Conservation (phyloP, 345 rosid genomes). For the Microcos paniculata region DNA sequence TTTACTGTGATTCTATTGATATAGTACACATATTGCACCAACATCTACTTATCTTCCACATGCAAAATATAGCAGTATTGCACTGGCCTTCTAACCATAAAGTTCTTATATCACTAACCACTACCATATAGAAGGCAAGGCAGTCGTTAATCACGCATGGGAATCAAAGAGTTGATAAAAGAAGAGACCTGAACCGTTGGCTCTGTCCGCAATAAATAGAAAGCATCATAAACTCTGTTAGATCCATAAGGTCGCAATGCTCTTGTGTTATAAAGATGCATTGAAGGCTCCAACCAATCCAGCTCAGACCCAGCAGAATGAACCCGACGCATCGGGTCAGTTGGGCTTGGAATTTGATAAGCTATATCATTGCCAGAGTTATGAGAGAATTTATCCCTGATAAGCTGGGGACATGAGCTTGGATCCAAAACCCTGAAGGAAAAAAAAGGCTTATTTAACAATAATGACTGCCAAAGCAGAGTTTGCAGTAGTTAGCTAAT, state of each 20-base stretch:
- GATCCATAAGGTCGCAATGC: slow-evolving; percentile 48
- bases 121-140: not conserved
- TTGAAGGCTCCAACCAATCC: slow-evolving; percentile 80
- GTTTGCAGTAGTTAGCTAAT: not conserved
- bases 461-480: not conserved
- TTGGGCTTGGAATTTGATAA: slow-evolving; percentile 32
- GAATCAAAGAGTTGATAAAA: not conserved
- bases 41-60: not conserved
- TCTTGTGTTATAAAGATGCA: slow-evolving; percentile 40
- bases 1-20: not conserved
- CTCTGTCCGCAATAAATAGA: slow-evolving; percentile 73
- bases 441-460: not conserved
- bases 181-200: slow-evolving; percentile 72
- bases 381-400: slow-evolving; percentile 51
- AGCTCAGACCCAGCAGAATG: slow-evolving; percentile 48
- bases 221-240: slow-evolving; percentile 67
- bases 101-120: not conserved
- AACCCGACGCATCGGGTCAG: slow-evolving; percentile 32
- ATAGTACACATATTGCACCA: not conserved
- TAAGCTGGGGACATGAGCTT: slow-evolving; percentile 34
- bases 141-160: not conserved
- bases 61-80: not conserved
- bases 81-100: not conserved
- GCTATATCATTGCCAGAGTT: slow-evolving; percentile 33
- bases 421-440: slow-evolving; percentile 54